Base-by-base conservation (phyloP, 139 green algal species). In the Chlamydomonas sp. region DNA sequence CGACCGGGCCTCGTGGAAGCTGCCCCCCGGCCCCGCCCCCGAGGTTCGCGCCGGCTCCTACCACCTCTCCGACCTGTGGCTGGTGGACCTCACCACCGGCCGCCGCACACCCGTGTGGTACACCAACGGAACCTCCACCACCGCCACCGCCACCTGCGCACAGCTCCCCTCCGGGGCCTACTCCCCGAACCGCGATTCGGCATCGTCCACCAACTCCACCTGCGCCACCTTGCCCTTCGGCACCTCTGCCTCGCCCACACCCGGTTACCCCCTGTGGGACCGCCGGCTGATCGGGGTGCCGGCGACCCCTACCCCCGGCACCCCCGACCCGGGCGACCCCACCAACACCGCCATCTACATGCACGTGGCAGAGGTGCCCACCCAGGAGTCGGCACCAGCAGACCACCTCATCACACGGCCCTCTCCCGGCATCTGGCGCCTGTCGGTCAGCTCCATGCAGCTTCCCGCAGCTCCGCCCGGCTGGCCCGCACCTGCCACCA, bases 1-100 rank as follows among this genome's bases (percentile, higher is more conserved):
- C 31, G n/a, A 78, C 49, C 9, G 31, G 4, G 2, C 31, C 3
- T 4, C 8, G 57, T 67, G 77, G n/a, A 57, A 12, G 2, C 10
- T 85, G 66, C 10, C 66, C 5, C 49, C 67, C 14, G 58, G 10
- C 57, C 20, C 57, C 80, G n/a, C 31, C 12, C 82, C 61, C 2
- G n/a, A 31, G 15, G 82, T n/a, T 1, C 15, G n/a, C n/a, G 82
- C 71, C 60, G 2, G 4, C n/a, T 61, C 82, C 4, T 86, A 86
- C 71, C 82, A 86, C n/a, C n/a, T 86, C 60, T 80, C 63, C 62
- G 82, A 86, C 72, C 72, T 86, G 18, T 86, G 82, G 82, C 71
- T 86, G 10, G 49, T 86, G 3, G 82, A 86, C 10, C 59, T 8
- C 1, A 61, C 12, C 31, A 86, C 82, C 18, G 82, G 82, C 71